Evolutionary conservation across 441 rosid genomes (phyloP), one percentile per base, ranked within the genome.

Genomic region (Metrosideros polymorpha): DNA sequence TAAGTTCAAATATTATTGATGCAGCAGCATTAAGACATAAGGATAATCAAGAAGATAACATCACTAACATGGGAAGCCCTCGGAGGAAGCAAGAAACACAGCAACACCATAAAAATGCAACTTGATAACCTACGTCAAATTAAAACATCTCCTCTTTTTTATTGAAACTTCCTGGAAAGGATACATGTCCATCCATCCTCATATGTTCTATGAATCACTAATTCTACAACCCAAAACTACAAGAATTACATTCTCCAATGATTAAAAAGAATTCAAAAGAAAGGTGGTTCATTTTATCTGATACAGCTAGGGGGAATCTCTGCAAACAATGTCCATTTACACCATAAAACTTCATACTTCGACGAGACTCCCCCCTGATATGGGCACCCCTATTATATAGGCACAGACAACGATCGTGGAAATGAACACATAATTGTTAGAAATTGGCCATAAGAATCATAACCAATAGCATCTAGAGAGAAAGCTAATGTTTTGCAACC

Each of bases 371-470:
- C 90, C 90, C 87, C 89, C 88, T 85, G 84, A 85, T 90, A 88
- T 85, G 88, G 79, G 87, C 91, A 90, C 89, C 91, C 75, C 88
- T 87, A 84, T 89, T 88, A 92, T 86, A 85, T 89, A 87, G 47
- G 88, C 86, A 88, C 88, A 85, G 88, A 87, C 82, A 53, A 83
- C 83, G 87, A 90, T 90, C 35, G 88, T 45, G 89, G 88, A 89
- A 87, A 84, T 61, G 88, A 85, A 91, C 89, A 82, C 79, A 76
- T 84, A 84, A 92, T 88, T 86, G 87, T 55, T 88, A 86, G 88
- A 71, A 92, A 92, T 90, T 92, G 93, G 91, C 91, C 89, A 90
- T 89, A 91, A 91, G 91, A 93, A 91, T 91, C 92, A 87, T 86
- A 93, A 92, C 87, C 91, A 93, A 91, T 90, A 89, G 90, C 88